Base-by-base conservation (phyloP, 1,139 yeast genomes). In the Kodamaea plutei region DNA sequence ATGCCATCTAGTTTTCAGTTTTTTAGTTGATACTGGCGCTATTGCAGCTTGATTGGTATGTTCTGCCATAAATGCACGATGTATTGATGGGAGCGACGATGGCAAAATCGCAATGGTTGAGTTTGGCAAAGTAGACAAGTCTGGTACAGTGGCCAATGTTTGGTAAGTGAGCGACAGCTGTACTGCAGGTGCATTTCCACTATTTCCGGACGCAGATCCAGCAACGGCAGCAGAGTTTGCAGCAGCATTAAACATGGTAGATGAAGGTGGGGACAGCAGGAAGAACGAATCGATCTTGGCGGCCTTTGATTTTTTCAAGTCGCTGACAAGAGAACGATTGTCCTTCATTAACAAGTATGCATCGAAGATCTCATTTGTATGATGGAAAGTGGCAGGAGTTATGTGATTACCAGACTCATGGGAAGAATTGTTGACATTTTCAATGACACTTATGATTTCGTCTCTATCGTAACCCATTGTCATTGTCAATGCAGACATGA, bases 1-100 rank as follows among this genome's bases (percentile, higher is more conserved):
- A 65, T 91, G 98, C 99, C 99, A 91, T 59, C 96, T 79, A 7
- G 96, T 87, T 57, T 87, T 91, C 44, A 91, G 84, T 54, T 85
- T 87, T 54, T 88, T 88, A 24, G 83, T 72, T 8, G 84, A 72
- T 14, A 83, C 75, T 1, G 96, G 95, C 34, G 76, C 76, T 29
- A 84, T 75, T 44, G 80, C 76, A 33, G 51, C 77, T 50, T 53
- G 66, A 29, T 47, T 51, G 26, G 54, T 54, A 54, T 72, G 53
- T 35, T 83, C 84, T 48, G 79, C 69, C 96, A 91, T 89, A 52
- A 77, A 85, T 3, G 97, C 97, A 29, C 96, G 69, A 53, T 91
- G 98, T 31, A 89, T 87, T 37, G 91, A 87, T 2, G 98, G 96
- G 45, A 91, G 69, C 4, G 96, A 88, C 3, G 96, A 82, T 4